Evolutionary conservation across 179 eudicot species (phyloP), one percentile per base, ranked within the genome.

Genomic region (Camellia oleifera): DNA sequence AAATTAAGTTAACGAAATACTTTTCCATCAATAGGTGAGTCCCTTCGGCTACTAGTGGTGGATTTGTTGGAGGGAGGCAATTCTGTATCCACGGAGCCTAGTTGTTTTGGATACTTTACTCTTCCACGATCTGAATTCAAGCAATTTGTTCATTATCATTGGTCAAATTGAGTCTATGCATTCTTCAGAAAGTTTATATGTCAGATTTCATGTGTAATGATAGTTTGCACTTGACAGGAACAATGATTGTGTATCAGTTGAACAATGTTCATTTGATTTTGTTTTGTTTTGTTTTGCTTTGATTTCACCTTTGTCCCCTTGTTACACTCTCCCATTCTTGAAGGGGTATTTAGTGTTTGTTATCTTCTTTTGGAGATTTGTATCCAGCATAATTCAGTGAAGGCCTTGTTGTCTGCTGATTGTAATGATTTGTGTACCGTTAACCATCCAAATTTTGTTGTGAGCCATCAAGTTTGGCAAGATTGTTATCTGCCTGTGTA

Each of bases 21-120:
- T 87, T 84, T 82, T 81, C 56, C 82, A 81, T 88, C 85, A 79
- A 81, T 90, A 86, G 92, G 95, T 89, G 83, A 72, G 70, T 80
- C 68, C 48, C 69, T 77, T 84, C 80, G 65, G 90, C 90, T 79
- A 81, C 81, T 81, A 81, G 78, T 74, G 91, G 82, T 80, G 88
- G 86, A 82, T 81, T 82, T 83, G 85, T 82, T 77, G 82, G 85
- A 88, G 82, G 83, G 83, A 81, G 84, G 80, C 88, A 53, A 53
- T 80, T 84, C 81, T 80, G 80, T 82, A 87, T 82, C 53, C 48
- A 61, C 74, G 79, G 74, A 75, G 72, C 65, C 76, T 67, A 61
- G 75, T 86, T 44, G 75, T 61, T 78, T 81, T 54, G 75, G 85
- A 82, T 72, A 46, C n/a, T 20, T 80, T 62, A 70, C 45, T 46